These are phyloP conservation scores for Saksenaea oblongispora DNA, from an alignment of 371 early-diverging fungal species.

Conservation along the genomic window DNA sequence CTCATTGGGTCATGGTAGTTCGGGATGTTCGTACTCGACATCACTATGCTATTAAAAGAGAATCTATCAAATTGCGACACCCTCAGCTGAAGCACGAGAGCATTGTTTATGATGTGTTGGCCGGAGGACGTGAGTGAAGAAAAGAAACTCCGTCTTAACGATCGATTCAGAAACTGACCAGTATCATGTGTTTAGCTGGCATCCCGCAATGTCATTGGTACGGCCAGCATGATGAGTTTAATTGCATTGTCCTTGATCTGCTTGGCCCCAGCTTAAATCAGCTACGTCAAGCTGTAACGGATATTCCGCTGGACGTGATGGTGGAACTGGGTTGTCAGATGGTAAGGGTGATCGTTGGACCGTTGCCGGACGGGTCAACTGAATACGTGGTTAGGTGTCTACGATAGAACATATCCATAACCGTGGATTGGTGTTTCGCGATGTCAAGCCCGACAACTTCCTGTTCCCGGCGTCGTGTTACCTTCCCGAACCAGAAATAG, in stretches of 20 bases:
- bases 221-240: conserved; percentile 91
- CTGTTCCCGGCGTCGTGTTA: conserved; percentile 52
- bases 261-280: conserved; percentile 95
- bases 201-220: conserved; percentile 90
- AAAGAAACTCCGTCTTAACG: background rate
- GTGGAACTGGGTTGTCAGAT: conserved; percentile 61
- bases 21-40: conserved; percentile 46
- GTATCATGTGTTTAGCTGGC: conserved; percentile 50
- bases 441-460: conserved; percentile 98
- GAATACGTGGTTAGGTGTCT: conserved; percentile 66
- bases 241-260: conserved; percentile 94
- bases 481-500: conserved; percentile 35
- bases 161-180: background rate
- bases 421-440: conserved; percentile 77
- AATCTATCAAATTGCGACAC: conserved; percentile 40
- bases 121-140: conserved; percentile 50
- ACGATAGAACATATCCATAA: conserved; percentile 98
- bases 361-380: background rate
- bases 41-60: conserved; percentile 60
- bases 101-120: conserved; percentile 49
- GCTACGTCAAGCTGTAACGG: conserved; percentile 57
- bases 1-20: conserved; percentile 23
- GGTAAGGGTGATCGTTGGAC: too few species aligned
- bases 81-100: conserved; percentile 56
- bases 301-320: conserved; percentile 50